These are phyloP conservation scores for Tilletia caries DNA, from an alignment of 1,284 basidiomycete genomes.

Conservation along the genomic window DNA sequence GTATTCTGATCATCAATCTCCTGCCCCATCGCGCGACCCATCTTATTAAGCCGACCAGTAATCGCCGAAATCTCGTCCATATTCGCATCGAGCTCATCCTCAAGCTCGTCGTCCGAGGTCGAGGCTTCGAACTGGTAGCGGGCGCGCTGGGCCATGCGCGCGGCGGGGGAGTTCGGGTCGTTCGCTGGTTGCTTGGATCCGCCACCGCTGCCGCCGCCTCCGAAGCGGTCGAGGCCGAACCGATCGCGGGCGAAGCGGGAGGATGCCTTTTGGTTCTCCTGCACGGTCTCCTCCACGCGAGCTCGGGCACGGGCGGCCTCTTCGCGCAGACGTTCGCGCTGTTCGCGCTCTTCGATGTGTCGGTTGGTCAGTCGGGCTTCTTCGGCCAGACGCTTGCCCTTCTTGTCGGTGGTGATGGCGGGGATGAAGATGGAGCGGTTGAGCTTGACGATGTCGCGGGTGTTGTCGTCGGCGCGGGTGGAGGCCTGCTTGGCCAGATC, in stretches of 20 bases:
- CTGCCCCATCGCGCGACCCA: slow-evolving; percentile 76
- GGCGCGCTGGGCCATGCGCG: slow-evolving; percentile 67
- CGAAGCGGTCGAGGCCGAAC: slow-evolving; percentile 42
- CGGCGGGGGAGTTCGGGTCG: slow-evolving; percentile 59
- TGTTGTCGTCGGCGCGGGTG: slow-evolving; percentile 83
- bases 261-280: slow-evolving; percentile 8
- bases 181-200: slow-evolving; percentile 59
- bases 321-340: slow-evolving; percentile 59
- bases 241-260: slow-evolving; percentile 34
- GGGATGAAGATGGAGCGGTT: slow-evolving; percentile 87
- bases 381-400: slow-evolving; percentile 81
- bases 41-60: slow-evolving; percentile 75
- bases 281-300: slow-evolving; percentile 71
- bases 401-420: slow-evolving; percentile 56
- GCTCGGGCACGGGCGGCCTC: slow-evolving; percentile 81
- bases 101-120: slow-evolving; percentile 85
- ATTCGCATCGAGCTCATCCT: slow-evolving; percentile 79
- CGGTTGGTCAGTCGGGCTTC: slow-evolving; percentile 83
- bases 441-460: slow-evolving; percentile 86
- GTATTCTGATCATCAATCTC: slow-evolving; percentile 49
- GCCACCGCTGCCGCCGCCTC: slow-evolving; percentile 14
- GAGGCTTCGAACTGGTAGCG: slow-evolving; percentile 93
- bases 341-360: slow-evolving; percentile 81
- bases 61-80: slow-evolving; percentile 81
- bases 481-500: slow-evolving; percentile 90